These are phyloP conservation scores for Alternaria metachromatica DNA, from an alignment of 2,329 filamentous ascomycete genomes.

Conservation along the genomic window DNA sequence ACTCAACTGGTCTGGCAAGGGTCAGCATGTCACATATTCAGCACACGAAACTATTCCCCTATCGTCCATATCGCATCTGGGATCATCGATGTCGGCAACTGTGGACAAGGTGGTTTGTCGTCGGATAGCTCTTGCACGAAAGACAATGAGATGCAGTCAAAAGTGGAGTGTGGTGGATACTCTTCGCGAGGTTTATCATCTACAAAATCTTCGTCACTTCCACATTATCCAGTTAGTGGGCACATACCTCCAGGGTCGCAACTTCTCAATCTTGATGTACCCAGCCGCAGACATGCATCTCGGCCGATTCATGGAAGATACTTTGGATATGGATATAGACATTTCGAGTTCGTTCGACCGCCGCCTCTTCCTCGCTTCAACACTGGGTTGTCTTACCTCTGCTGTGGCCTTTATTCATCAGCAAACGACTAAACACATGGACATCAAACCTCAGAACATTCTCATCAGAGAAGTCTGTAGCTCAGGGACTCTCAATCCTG, in stretches of 20 bases:
- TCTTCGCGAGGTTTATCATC: constrained; percentile 21
- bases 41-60: constrained; percentile 16
- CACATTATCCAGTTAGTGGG: constrained; percentile 30
- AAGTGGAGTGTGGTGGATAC: constrained; percentile 9
- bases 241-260: constrained; percentile 15
- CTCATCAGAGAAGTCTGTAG: too few species aligned
- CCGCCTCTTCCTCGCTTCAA: background rate
- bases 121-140: constrained; percentile 23
- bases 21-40: constrained; percentile 28
- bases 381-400: background rate
- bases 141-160: constrained; percentile 21
- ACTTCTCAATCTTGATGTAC: constrained; percentile 27
- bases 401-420: constrained; percentile 9
- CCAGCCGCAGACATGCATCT: constrained; percentile 23
- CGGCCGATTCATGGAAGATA: constrained; percentile 19
- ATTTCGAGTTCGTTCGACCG: too few species aligned
- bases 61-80: constrained; percentile 2
- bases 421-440: constrained; percentile 24
- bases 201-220: constrained; percentile 21
- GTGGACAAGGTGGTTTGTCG: constrained; percentile 26
- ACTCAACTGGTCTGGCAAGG: constrained; percentile 31
- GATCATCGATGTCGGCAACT: constrained; percentile 6
- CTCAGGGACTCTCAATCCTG: too few species aligned
- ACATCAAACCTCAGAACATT: constrained; percentile 31
- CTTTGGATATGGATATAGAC: background rate